Evolutionary conservation across 345 rosid species (phyloP).

Genomic region (Leavenworthia alabamica): DNA sequence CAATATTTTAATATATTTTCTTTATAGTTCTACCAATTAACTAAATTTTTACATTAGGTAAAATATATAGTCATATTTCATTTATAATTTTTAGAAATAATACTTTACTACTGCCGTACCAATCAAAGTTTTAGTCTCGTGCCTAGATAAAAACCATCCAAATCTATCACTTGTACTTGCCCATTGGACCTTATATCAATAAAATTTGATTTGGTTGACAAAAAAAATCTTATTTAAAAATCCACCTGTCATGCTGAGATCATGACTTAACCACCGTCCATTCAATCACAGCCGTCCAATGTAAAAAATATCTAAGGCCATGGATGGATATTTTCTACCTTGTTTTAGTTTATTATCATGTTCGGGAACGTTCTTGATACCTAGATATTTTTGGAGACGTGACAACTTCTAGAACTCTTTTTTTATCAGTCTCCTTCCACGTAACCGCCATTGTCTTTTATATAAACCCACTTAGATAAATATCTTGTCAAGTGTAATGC

Average conservation of each 20-base stretch:
- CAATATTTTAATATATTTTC: no score
- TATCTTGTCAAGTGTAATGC: neutral
- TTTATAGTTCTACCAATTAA: no score
- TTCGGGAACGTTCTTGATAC: slow-evolving; percentile 27
- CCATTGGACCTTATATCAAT: no score
- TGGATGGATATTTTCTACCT: slow-evolving; percentile 8
- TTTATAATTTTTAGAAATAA: no score
- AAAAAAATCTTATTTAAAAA: no score
- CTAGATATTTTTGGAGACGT: slow-evolving; percentile 15
- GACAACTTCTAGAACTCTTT: slow-evolving; percentile 18
- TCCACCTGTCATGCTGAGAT: slow-evolving; percentile 13
- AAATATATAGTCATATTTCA: no score
- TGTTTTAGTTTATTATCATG: neutral
- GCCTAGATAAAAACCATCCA: no score
- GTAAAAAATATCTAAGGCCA: slow-evolving; percentile 8
- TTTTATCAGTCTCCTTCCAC: neutral
- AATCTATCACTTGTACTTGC: no score
- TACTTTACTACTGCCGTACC: no score
- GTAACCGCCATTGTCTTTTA: slow-evolving; percentile 22
- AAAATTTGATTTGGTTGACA: no score
- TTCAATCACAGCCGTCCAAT: slow-evolving; percentile 6
- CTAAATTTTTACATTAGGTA: no score
- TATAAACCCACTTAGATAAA: slow-evolving; percentile 1
- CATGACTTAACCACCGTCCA: slow-evolving; percentile 20
- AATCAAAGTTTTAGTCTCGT: no score